Conservation (phyloP, 345 rosid genomes). For the Bruguiera sexangula region DNA sequence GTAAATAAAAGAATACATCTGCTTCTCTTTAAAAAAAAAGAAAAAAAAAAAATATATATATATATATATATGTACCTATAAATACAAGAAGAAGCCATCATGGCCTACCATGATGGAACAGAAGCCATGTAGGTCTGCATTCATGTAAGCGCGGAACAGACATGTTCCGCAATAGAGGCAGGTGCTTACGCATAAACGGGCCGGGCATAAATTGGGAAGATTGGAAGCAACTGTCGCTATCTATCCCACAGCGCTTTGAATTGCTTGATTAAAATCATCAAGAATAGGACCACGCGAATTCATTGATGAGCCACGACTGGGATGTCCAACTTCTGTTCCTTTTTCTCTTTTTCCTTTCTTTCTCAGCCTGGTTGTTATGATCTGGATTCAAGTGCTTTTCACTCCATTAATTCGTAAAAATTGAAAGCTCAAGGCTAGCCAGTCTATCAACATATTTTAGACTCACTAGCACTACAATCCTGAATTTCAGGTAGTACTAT, state of each 20-base stretch:
- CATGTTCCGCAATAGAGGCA: slow-evolving; percentile 42
- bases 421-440: too few relatives aligned
- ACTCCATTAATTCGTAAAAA: too few relatives aligned
- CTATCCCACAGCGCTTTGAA: slow-evolving; percentile 27
- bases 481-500: too few relatives aligned
- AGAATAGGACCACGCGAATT: slow-evolving; percentile 28
- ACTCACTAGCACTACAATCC: background rate
- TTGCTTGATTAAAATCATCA: background rate
- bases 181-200: slow-evolving; percentile 27
- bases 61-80: background rate
- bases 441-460: background rate
- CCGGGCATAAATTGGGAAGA: slow-evolving; percentile 25
- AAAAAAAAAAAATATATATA: too few relatives aligned
- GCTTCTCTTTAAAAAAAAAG: too few relatives aligned
- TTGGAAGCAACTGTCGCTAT: slow-evolving; percentile 46
- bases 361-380: slow-evolving; percentile 6
- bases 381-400: slow-evolving; percentile 15
- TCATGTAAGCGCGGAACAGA: slow-evolving; percentile 36
- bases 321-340: background rate
- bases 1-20: too few relatives aligned
- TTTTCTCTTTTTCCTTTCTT: background rate
- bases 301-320: slow-evolving; percentile 17
- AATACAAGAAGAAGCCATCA: background rate
- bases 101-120: slow-evolving; percentile 1
- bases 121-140: slow-evolving; percentile 15